Conservation (phyloP, 176 grass and related monocot genomes). For the Calamus simplicifolius region DNA sequence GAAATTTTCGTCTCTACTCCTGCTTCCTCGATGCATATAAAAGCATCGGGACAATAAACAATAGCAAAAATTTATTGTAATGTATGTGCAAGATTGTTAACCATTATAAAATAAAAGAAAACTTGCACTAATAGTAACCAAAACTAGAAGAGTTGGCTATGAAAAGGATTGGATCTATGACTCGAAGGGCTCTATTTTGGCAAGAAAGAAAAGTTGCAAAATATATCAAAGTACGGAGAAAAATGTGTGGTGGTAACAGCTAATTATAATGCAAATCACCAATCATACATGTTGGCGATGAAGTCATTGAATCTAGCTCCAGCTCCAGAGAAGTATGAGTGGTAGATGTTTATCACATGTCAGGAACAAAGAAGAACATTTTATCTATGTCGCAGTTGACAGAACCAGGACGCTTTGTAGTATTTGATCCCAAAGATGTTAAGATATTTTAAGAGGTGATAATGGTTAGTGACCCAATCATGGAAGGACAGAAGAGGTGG, state of each 20-base stretch:
- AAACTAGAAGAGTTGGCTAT: too few relatives aligned
- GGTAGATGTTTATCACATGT: neutral
- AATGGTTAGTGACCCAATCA: neutral
- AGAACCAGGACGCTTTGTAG: too few relatives aligned
- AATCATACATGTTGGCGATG: neutral
- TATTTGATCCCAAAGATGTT: neutral
- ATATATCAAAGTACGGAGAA: neutral
- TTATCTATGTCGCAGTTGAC: neutral
- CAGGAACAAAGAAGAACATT: constrained; percentile 17
- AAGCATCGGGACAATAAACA: neutral
- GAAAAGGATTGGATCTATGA: too few relatives aligned
- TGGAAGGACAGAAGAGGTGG: neutral
- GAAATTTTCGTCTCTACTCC: too few relatives aligned
- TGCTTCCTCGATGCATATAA: too few relatives aligned
- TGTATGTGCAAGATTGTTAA: too few relatives aligned
- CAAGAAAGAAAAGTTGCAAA: neutral
- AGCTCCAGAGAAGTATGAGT: too few relatives aligned
- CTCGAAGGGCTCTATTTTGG: neutral
- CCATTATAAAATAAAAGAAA: too few relatives aligned
- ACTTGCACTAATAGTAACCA: too few relatives aligned
- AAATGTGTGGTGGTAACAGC: neutral
- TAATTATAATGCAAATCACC: neutral
- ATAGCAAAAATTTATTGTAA: neutral
- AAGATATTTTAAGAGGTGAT: neutral
- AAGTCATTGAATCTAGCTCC: neutral